A percentile compares a stretch with the other conserved stretches of the same genome.
These are phyloP conservation scores for Russula sp. DNA, from an alignment of 768 basidiomycete species.

Conservation along the genomic window DNA sequence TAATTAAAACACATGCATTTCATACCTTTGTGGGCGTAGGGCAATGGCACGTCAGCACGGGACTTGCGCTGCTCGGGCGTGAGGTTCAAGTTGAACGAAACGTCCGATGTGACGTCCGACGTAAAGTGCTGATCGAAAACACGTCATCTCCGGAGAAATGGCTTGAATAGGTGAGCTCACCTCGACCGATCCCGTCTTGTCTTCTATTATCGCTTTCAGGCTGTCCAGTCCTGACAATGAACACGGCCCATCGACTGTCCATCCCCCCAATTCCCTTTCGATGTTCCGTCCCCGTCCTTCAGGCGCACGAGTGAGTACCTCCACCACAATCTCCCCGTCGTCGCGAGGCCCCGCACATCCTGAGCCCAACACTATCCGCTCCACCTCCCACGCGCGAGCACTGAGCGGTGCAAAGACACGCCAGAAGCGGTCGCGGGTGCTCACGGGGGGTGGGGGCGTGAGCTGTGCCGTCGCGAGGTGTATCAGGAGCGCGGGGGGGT, in stretches of 20 bases:
- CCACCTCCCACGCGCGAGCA: constrained; percentile 51
- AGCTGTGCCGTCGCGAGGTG: constrained; percentile 68
- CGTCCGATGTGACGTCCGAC: constrained; percentile 33
- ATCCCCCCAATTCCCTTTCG: constrained; percentile 59
- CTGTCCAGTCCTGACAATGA: constrained; percentile 44
- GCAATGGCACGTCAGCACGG: constrained; percentile 76
- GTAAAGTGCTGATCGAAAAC: constrained; percentile 28
- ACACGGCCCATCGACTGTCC: constrained; percentile 40
- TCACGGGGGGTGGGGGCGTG: constrained; percentile 58
- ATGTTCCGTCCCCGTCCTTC: constrained; percentile 44
- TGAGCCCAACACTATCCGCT: constrained; percentile 51
- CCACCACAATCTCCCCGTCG: constrained; percentile 52
- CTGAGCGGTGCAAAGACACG: constrained; percentile 63
- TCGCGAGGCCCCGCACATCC: constrained; percentile 41
- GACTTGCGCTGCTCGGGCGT: constrained; percentile 76
- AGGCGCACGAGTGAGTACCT: constrained; percentile 46
- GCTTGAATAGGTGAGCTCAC: constrained; percentile 6
- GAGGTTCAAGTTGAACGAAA: constrained; percentile 85
- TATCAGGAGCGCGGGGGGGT: constrained; percentile 60
- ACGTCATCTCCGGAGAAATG: not conserved
- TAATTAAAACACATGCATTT: not conserved
- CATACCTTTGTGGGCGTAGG: constrained; percentile 82
- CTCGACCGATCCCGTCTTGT: constrained; percentile 22
- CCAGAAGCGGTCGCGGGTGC: constrained; percentile 71
- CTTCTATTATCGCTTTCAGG: constrained; percentile 40